Base-by-base conservation (phyloP, 106 monocot species). In the Platanthera zijinensis region DNA sequence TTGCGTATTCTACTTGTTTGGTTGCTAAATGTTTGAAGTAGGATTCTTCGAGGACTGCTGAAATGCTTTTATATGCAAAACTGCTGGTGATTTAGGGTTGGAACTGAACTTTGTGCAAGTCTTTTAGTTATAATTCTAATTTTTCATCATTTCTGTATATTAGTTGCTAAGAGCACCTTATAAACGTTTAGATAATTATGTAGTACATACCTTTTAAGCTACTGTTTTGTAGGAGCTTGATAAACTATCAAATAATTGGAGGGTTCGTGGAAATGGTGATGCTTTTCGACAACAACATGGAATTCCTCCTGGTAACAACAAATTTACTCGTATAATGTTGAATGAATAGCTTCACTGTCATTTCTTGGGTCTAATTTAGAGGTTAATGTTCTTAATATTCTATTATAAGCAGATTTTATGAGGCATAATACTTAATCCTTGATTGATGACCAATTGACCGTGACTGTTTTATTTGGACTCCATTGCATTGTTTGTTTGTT, bases 231-330 rank as follows among this genome's bases (percentile, higher is more conserved):
- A 89, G 86, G 81, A 71, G 51, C 22, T 63, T 70, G 71, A 59
- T 30, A 5, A 56, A 19, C 18, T 11, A 5, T 75, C 56, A 68
- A 78, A 76, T 79, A 80, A 85, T 62, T 47, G 78, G 80, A 80
- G 81, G 53, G 25, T 78, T 57, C 71, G 82, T 76, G 78, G 82
- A 80, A 76, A 78, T 74, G 75, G 74, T 69, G 86, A 89, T 72
- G 75, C 75, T 78, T 96, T 96, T 75, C 82, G 83, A 48, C 70
- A 28, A 25, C 57, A 86, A 73, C 80, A 96, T 87, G 89, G 80
- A 79, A 66, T 93, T 49, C 61, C 84, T 48, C 78, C 71, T 79
- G 87, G 92, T 91, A 57, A 75, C 6, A 74, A 77, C 22, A 14
- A 10, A 6, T 32, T 12, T 5, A 48, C 30, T 83, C 49, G 30